phyloP scores from a whole-genome alignment of 345 rosid genomes.

The Gossypium thurberi region DNA sequence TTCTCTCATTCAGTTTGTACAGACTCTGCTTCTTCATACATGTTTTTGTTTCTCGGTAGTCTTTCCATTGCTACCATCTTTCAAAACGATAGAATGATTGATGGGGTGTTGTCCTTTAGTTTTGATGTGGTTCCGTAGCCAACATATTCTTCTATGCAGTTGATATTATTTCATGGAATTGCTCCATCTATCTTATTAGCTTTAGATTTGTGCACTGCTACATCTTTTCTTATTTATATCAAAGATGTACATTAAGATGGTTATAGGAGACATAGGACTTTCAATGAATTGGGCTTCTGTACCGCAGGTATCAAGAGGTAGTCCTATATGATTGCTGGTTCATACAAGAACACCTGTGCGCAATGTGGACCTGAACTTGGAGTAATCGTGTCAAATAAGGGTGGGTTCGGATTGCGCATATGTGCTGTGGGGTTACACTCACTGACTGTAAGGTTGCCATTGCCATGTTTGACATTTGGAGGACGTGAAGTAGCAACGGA shows the following conservation, averaged over 20 bases:
- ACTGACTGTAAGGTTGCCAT: conserved; percentile 14
- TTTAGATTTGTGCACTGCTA: not conserved
- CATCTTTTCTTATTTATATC: not conserved
- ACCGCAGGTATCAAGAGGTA: conserved; percentile 37
- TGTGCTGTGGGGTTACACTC: not conserved
- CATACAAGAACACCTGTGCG: not conserved
- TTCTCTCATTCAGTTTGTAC: not conserved
- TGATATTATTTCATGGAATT: not conserved
- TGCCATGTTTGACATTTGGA: conserved; percentile 13
- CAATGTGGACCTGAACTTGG: conserved; percentile 3
- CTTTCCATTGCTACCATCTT: not conserved
- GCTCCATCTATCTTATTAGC: not conserved
- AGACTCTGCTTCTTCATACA: not conserved
- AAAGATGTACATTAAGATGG: too few species aligned
- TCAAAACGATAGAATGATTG: not conserved
- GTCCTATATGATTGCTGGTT: conserved; percentile 26
- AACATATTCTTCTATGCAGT: too few species aligned
- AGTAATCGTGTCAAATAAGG: not conserved
- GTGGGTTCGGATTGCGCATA: not conserved
- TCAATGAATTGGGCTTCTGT: conserved; percentile 12
- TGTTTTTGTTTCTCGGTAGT: not conserved
- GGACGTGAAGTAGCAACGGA: conserved; percentile 12
- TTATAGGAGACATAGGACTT: not conserved
- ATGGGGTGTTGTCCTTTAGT: too few species aligned
- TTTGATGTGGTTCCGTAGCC: too few species aligned